Conservation (phyloP, 2,329 filamentous ascomycete species). For the Talaromyces sp. region DNA sequence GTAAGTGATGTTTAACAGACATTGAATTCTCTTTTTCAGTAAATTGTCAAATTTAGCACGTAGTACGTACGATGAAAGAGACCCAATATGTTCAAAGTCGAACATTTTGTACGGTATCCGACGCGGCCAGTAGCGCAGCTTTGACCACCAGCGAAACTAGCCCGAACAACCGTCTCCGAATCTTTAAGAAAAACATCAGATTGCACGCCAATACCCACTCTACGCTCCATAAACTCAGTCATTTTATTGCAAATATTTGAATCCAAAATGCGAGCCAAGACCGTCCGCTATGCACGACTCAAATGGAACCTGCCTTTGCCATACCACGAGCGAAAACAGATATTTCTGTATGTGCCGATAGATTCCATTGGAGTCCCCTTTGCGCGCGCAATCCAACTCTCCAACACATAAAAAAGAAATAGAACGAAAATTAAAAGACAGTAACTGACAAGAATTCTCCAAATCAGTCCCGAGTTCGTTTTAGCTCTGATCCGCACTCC, state of each 20-base stretch:
- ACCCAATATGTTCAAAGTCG: background rate
- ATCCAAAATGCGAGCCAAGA: background rate
- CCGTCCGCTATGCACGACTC: background rate
- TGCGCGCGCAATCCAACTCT: background rate
- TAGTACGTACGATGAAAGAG: background rate
- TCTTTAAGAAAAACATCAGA: background rate
- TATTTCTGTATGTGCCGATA: slow-evolving; percentile 48
- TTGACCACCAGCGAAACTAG: background rate
- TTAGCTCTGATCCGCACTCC: slow-evolving; percentile 72
- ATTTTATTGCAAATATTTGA: background rate
- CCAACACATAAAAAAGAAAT: background rate
- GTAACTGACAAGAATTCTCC: background rate
- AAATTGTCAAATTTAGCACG: background rate
- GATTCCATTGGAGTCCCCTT: background rate
- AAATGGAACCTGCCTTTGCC: slow-evolving; percentile 15
- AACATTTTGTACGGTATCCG: slow-evolving; percentile 23
- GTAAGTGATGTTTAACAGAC: background rate
- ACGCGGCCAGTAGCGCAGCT: slow-evolving; percentile 32
- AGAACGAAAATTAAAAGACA: background rate
- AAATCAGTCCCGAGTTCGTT: slow-evolving; percentile 67
- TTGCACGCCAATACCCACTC: background rate
- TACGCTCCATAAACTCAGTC: background rate
- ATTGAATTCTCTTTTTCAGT: background rate
- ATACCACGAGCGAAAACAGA: slow-evolving; percentile 36
- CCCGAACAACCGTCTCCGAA: background rate